Evolutionary conservation across 2,329 filamentous ascomycete species (phyloP), one percentile per base, ranked within the genome.

Genomic region (Nemania serpens): DNA sequence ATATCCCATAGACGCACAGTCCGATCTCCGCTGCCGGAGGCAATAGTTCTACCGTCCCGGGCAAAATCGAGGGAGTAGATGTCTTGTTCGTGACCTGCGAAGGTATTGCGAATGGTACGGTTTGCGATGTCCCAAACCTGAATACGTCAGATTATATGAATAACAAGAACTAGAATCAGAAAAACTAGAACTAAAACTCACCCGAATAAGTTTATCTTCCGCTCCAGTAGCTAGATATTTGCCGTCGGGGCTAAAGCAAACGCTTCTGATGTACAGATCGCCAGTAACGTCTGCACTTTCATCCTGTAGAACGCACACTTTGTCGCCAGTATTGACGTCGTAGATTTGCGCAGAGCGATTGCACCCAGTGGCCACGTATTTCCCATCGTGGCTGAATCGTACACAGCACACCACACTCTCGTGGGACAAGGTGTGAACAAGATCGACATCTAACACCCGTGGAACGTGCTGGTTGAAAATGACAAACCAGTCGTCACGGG

Each of bases 261-360:
- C 95, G 71, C 94, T 98, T 70, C 95, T 84, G 70, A 99, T 99
- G 77, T 98, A 99, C 34, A 99, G 82, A 77, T 99, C 95, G 29
- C 94, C 93, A 56, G 91, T 89, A 69, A 93, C 88, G 68, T 96
- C 92, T 47, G 93, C 91, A 47, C 84, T 89, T 69, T 94, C 90
- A 70, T 99, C 95, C 75, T 97, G 92, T 36, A 98, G 82, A 61
- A 95, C 89, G 68, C 91, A 95, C 55, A 98, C 88, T 75, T 94
- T 95, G 69, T 91, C 87, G 58, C 95, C 95, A 15, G 87, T 90
- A 70, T 87, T 84, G 43, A 98, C 94, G 67, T 99, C 95, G 76
- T 95, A 99, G 70, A 99, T 99, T 77, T 98, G 94, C n/a, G 95
- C 95, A n/a, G 93, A 97, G 66, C 93, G 84, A 77, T 99, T 99